Percentiles rank a stretch among this genome's conserved stretches.
These are phyloP conservation scores for Striga asiatica DNA, from an alignment of 257 asterid species.

Conservation along the genomic window DNA sequence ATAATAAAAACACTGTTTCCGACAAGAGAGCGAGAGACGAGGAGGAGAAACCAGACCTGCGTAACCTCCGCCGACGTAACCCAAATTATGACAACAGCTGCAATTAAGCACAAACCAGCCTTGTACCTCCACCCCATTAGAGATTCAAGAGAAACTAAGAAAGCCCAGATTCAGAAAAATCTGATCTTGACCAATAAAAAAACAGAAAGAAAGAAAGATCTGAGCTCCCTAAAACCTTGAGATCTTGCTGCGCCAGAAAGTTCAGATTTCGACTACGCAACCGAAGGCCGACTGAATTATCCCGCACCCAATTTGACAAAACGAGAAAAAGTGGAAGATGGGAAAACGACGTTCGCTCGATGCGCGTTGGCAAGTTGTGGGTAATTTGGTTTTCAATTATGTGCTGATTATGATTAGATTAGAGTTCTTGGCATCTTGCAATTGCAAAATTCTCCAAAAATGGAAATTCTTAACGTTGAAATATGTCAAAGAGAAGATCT, in stretches of 20 bases:
- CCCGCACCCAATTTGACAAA: not conserved
- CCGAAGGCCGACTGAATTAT: constrained; percentile 13
- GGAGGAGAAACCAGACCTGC: constrained; percentile 40
- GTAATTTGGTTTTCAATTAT: no score
- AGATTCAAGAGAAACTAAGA: constrained; percentile 30
- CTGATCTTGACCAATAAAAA: constrained; percentile 16
- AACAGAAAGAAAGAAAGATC: constrained; percentile 31
- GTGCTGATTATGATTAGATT: no score
- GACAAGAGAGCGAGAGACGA: not conserved
- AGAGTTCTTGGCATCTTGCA: no score
- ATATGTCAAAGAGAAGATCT: no score
- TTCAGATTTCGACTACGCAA: not conserved
- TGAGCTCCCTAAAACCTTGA: constrained; percentile 12
- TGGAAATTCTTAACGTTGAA: no score
- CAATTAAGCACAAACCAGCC: constrained; percentile 72
- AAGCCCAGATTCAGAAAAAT: constrained; percentile 30
- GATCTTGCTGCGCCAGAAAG: constrained; percentile 3
- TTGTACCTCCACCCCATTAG: constrained; percentile 83
- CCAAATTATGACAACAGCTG: constrained; percentile 93
- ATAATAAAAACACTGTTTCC: not conserved
- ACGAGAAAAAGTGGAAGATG: not conserved
- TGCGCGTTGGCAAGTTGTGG: constrained; percentile 14
- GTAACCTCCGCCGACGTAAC: constrained; percentile 99
- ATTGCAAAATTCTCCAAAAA: no score
- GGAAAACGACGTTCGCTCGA: not conserved